Base-by-base conservation (phyloP, 1,139 yeast species). In the Pichia sp. region DNA sequence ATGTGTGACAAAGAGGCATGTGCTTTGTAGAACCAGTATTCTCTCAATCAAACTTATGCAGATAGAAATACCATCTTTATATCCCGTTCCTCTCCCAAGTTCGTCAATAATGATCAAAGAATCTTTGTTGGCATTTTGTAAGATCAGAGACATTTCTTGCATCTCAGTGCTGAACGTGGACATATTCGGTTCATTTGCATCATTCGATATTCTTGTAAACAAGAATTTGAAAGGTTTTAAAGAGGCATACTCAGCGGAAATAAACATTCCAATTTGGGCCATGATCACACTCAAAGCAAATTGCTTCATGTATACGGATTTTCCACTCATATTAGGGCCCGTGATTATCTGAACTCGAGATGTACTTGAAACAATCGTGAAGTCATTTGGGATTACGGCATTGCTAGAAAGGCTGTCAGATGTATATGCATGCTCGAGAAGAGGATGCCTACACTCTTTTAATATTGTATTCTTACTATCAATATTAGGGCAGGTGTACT, bases 301-400 rank as follows among this genome's bases (percentile, higher is more conserved):
- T 52, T 76, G 79, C 49, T 75, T 72, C 22, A 78, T 71, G 54
- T 75, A 75, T 0, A 78, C 73, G 0, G 80, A 74, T 61, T 79
- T 78, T 28, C 83, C 83, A 44, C 82, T 80, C 80, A 78, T 76
- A 46, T 76, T 76, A 21, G 74, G 71, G 0, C 80, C 80, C 0
- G 79, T 74, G 1, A 76, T 66, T 0, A 76, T 66, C 53, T 74
- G 77, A 31, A 76, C 59, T 26, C 73, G 59, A 3, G 79, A 74
- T 4, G 69, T 64, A 18, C 66, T 70, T 8, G 60, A 57, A 5
- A 67, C 59, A 4, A 71, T 66, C 2, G 67, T 65, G 2, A 72
- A 66, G 55, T 74, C 74, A 58, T 76, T 76, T 0, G 76, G 63
- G 12, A 74, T 61, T 56, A 69, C 73, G 1, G 47, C 41, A 7